Evolutionary conservation across 1,284 basidiomycete species (phyloP).

Genomic region (Malassezia arunalokei): DNA sequence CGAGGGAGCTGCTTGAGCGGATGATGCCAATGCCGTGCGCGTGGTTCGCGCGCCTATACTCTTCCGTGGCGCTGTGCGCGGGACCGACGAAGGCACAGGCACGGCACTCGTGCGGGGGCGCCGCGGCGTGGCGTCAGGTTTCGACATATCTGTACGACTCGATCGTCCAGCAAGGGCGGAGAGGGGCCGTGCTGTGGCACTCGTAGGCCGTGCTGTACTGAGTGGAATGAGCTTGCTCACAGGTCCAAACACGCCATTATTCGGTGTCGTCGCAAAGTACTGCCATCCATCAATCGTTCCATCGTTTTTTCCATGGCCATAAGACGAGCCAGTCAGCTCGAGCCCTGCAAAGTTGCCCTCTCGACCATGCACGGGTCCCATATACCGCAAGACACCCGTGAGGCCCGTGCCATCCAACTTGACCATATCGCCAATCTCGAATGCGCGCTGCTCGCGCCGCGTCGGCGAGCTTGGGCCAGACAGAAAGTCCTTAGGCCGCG

Average conservation of each 20-base stretch:
- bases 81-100: conserved; percentile 1
- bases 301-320: conserved; percentile 89
- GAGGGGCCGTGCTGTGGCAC: conserved; percentile 37
- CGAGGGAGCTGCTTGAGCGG: not conserved
- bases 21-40: too few relatives aligned
- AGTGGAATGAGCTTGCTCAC: conserved; percentile 56
- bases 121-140: not conserved
- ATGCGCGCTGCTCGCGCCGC: conserved; percentile 17
- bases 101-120: conserved; percentile 2
- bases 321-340: conserved; percentile 35
- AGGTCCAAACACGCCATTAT: conserved; percentile 81
- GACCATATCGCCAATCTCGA: conserved; percentile 36
- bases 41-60: not conserved
- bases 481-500: not conserved
- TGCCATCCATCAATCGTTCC: conserved; percentile 76
- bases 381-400: conserved; percentile 35
- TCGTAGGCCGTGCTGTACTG: conserved; percentile 22
- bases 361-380: conserved; percentile 33
- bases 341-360: conserved; percentile 37
- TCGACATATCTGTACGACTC: conserved; percentile 19
- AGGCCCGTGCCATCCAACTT: conserved; percentile 27
- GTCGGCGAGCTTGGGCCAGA: not conserved
- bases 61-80: conserved; percentile 2
- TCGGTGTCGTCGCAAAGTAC: conserved; percentile 74
- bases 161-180: conserved; percentile 34